Evolutionary conservation across 106 monocot genomes (phyloP).

Genomic region (Posidonia australis): DNA sequence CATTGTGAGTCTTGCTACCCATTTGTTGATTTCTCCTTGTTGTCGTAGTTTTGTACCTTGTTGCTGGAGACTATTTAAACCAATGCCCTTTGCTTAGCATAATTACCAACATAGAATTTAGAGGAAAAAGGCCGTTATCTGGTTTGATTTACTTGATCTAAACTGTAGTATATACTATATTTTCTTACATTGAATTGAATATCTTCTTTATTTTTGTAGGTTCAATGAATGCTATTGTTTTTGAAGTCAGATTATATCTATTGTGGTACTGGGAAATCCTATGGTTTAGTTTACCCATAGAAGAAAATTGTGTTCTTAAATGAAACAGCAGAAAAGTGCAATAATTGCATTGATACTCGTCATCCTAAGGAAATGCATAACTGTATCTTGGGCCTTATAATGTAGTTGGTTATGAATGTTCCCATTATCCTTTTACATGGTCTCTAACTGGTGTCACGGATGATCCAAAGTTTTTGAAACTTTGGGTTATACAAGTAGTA

Average conservation of each 20-base stretch:
- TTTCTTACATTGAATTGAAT: not conserved
- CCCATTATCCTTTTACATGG: too few relatives aligned
- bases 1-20: conserved; percentile 37
- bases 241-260: too few relatives aligned
- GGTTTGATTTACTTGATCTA: not conserved
- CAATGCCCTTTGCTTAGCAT: not conserved
- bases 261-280: too few relatives aligned
- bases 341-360: not conserved
- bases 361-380: too few relatives aligned
- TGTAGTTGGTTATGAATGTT: not conserved
- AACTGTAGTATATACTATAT: not conserved
- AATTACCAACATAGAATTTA: not conserved
- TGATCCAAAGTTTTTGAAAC: too few relatives aligned
- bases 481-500: too few relatives aligned
- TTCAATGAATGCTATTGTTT: too few relatives aligned
- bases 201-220: not conserved
- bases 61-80: not conserved
- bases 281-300: too few relatives aligned
- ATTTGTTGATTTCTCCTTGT: not conserved
- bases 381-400: too few relatives aligned
- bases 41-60: not conserved
- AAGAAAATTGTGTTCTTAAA: not conserved
- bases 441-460: too few relatives aligned
- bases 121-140: not conserved
- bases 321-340: not conserved